Evolutionary conservation across 495 filamentous ascomycete species (phyloP).

Genomic region (Lepraria neglecta): DNA sequence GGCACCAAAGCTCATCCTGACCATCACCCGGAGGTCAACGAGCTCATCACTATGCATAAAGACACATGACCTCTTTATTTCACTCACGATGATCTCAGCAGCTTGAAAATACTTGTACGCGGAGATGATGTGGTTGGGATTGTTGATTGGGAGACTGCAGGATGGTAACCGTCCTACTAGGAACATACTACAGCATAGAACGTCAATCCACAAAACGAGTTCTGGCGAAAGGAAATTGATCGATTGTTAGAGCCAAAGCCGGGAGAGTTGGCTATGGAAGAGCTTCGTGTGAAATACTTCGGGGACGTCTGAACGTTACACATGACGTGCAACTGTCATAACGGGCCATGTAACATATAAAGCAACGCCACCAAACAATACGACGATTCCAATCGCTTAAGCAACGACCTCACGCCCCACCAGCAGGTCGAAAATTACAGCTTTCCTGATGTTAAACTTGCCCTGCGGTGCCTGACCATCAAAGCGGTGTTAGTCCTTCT

Average conservation of each 20-base stretch:
- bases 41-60: not conserved
- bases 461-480: not conserved
- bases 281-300: not conserved
- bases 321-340: not conserved
- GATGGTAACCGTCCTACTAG: not conserved
- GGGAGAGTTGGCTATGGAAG: not conserved
- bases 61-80: not conserved
- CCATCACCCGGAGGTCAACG: not conserved
- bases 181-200: not conserved
- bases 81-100: not conserved
- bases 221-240: not conserved
- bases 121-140: not conserved
- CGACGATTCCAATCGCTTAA: too few species aligned
- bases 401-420: not conserved
- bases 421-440: not conserved
- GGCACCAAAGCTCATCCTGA: not conserved
- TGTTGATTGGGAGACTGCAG: not conserved
- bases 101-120: not conserved
- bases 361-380: not conserved
- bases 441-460: not conserved
- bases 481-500: not conserved
- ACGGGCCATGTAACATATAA: not conserved
- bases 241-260: not conserved
- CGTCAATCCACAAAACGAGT: not conserved
- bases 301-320: not conserved